Evolutionary conservation across 78 protist species (phyloP), one percentile per base, ranked within the genome.

Genomic region (Isochrysis galbana): DNA sequence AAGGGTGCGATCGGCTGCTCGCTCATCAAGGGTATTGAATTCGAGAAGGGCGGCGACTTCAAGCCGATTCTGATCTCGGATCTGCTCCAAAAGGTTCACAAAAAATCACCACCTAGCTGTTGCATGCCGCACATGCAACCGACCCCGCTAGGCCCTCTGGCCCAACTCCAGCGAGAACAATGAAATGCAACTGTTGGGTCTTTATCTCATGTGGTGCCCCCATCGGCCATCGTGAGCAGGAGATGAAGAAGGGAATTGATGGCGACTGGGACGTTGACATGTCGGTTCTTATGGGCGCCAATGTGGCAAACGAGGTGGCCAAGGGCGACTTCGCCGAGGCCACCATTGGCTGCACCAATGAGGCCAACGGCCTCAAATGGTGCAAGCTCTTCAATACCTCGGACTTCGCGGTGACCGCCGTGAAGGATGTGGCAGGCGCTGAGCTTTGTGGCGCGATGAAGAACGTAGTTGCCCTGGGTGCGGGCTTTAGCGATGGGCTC

Each of bases 401-500:
- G 34, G 41, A 46, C 90, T 94, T 92, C 94, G 61, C 69, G 55
- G 89, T 22, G 21, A 3, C 29, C 4, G 41, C 90, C 2, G 91
- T 93, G n/a, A 4, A 0, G 42, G 97, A 95, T 38, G 88, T 93
- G 48, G 69, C 41, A 3, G 96, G 95, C 0, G 95, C 46, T 10
- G 96, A 96, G 90, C 95, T 96, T 55, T 86, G 94, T 39, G 97
- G 97, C 23, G 93, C 97, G 22, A 45, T 95, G 46, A 96, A 96
- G 91, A 96, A 96, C 74, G 70, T 96, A 1, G 96, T 96, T 23
- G 97, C 97, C n/a, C 82, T 96, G n/a, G 97, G 90, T 3, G 96
- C 97, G n/a, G 97, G 97, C 82, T 94, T 96, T 46, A 26, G 10
- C 34, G 97, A 96, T 61, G 97, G 97, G 39, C 92, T 94, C 77